Evolutionary conservation across 371 early-diverging fungal genomes (phyloP).

Genomic region (Mucor indicus): DNA sequence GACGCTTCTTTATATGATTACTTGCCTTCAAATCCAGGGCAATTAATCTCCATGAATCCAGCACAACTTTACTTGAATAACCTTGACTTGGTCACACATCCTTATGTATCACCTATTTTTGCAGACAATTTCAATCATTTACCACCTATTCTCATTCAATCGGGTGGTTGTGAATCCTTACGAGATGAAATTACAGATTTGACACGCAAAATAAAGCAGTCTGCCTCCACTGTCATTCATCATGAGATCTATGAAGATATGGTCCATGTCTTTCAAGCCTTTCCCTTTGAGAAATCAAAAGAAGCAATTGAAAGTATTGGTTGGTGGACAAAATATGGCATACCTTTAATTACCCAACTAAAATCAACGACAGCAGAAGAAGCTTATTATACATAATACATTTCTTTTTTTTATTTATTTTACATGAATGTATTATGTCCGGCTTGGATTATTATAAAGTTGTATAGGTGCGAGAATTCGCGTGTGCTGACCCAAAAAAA

Average conservation of each 20-base stretch:
- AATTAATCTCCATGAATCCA: constrained; percentile 22
- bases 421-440: too few species aligned
- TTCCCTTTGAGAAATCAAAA: constrained; percentile 44
- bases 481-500: too few species aligned
- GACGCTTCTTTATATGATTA: constrained; percentile 29
- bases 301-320: constrained; percentile 49
- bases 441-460: too few species aligned
- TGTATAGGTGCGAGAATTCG: too few species aligned
- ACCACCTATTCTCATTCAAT: constrained; percentile 59
- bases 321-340: constrained; percentile 29
- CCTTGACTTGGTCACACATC: constrained; percentile 21
- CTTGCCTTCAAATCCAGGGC: constrained; percentile 28
- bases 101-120: constrained; percentile 44
- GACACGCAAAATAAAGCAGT: constrained; percentile 17
- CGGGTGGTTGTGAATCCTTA: constrained; percentile 56
- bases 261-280: constrained; percentile 60
- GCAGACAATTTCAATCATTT: constrained; percentile 44
- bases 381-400: too few species aligned
- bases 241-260: constrained; percentile 47
- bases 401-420: too few species aligned
- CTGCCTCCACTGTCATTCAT: constrained; percentile 29
- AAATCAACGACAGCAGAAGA: too few species aligned
- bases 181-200: constrained; percentile 53
- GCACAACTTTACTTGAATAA: constrained; percentile 32
- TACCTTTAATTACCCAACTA: constrained; percentile 25